Base-by-base conservation (phyloP, 805 yeast genomes). In the Grigorovia jiainica region DNA sequence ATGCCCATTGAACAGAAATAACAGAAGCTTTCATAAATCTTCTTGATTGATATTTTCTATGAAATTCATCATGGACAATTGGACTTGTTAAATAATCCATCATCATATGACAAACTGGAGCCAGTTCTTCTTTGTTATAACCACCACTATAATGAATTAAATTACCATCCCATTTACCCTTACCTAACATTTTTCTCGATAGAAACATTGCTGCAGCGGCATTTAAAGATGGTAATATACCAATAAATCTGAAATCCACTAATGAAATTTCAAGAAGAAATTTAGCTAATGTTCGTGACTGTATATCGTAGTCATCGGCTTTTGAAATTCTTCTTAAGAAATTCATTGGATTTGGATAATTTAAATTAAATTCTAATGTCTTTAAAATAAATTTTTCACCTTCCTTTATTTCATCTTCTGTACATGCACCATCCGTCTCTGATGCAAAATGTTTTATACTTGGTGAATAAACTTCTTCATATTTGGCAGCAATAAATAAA, bases 271-370 rank as follows among this genome's bases (percentile, higher is more conserved):
- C 97, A 41, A 89, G 61, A 41, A 87, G 69, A 60, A 85, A 87
- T 63, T 87, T 87, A 21, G 94, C 96, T 51, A 89, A 70, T 8
- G 96, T 87, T 66, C 97, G 77, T 38, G 90, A 78, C 63, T 83
- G 87, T 46, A 85, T 82, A 60, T 87, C 95, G 67, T 87, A 89
- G 60, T 85, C 89, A 62, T 89, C 96, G 25, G 96, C 97, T 59
- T 86, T 87, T 34, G 95, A 85, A 39, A 89, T 85, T 59, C 96
- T 74, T 63, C 97, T 76, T 54, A 87, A 66, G 58, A 87, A 87
- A 63, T 87, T 87, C 87, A 87, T 82, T 47, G 97, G 96, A 59
- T 85, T 86, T 42, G 96, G 95, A 57, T 83, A 85, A 53, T 84
- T 80, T 53, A 87, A 68, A 61, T 85, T 82, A 61, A 83, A 89